Conservation (phyloP, 2,329 filamentous ascomycete genomes). For the Fusarium sp. region DNA sequence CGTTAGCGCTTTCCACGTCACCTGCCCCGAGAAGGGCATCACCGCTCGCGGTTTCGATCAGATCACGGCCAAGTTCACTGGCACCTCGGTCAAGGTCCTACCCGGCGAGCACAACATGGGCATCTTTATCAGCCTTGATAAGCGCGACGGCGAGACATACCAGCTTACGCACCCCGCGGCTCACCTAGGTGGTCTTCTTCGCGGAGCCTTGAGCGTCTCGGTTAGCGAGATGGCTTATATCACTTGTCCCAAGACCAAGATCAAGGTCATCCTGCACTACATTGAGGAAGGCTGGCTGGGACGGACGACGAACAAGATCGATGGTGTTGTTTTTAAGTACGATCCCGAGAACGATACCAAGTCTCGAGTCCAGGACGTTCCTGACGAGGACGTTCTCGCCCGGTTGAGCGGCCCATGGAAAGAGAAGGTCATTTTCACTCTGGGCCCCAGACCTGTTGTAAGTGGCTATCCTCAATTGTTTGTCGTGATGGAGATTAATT, state of each 20-base stretch:
- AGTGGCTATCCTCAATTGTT: constrained; percentile 46
- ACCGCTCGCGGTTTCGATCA: constrained; percentile 93
- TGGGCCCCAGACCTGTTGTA: constrained; percentile 71
- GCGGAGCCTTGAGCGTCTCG: constrained; percentile 88
- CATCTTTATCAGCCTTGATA: constrained; percentile 90
- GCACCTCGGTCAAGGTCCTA: constrained; percentile 90
- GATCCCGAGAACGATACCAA: constrained; percentile 87
- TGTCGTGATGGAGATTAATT: constrained; percentile 7
- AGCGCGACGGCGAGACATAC: constrained; percentile 87
- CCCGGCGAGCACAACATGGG: constrained; percentile 94
- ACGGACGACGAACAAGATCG: constrained; percentile 88
- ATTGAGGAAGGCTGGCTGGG: constrained; percentile 95
- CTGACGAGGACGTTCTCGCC: constrained; percentile 84
- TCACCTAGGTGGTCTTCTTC: constrained; percentile 86
- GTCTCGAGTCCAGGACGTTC: constrained; percentile 83
- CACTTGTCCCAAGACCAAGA: constrained; percentile 87
- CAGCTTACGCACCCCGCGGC: constrained; percentile 95
- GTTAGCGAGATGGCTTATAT: constrained; percentile 92
- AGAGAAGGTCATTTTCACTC: constrained; percentile 70
- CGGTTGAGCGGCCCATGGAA: constrained; percentile 90
- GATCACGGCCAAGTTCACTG: constrained; percentile 96
- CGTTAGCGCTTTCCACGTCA: constrained; percentile 93
- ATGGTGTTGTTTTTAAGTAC: constrained; percentile 91
- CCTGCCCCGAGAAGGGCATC: constrained; percentile 91
- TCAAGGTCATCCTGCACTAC: constrained; percentile 94